Evolutionary conservation across 2,329 filamentous ascomycete species (phyloP), one percentile per base, ranked within the genome.

Genomic region (Hymenoscyphus fraxineus): DNA sequence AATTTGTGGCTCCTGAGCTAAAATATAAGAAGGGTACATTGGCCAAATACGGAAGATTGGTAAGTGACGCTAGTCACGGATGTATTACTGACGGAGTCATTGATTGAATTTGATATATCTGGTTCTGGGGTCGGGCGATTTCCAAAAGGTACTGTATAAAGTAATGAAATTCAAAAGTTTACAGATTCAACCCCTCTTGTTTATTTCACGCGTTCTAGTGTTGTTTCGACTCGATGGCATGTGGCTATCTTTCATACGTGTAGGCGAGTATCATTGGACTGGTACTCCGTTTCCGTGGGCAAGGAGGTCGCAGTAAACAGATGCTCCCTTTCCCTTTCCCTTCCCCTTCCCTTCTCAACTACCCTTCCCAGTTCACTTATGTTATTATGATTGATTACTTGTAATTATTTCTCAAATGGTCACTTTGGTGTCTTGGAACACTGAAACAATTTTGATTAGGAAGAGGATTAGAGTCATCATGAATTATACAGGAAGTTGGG

Each of bases 1-100:
- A 79, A 64, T 87, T 81, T 75, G 78, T 76, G 54, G 80, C 82
- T n/a, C 83, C 83, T 40, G 76, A 79, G 57, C 71, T 83, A 64
- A 86, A 86, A 77, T 86, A 86, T 73, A 78, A 76, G 56, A 84
- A 83, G 78, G 85, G 85, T 9, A 85, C 83, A 55, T 72, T 87
- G 65, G 85, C 81, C 72, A 87, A 87, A 77, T 87, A 87, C 70
- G 80, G 83, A 7, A 76, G 70, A 64, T 76, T 80, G 59, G 84
- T 87, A 59, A 78, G 80, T 72, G 82, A 87, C 74, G 84, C 84
- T 51, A 85, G 82, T 71, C 80, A 82, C 67, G 84, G 84, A 4
- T 86, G 83, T 71, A 82, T 87, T 59, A 87, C 84, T 1, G 84
- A 87, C 75, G 78, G 71, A 13, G 58, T 31, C n/a, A 57, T 57